Evolutionary conservation across 169 alveolate species (phyloP).

Genomic region (Amoebophrya sp.): DNA sequence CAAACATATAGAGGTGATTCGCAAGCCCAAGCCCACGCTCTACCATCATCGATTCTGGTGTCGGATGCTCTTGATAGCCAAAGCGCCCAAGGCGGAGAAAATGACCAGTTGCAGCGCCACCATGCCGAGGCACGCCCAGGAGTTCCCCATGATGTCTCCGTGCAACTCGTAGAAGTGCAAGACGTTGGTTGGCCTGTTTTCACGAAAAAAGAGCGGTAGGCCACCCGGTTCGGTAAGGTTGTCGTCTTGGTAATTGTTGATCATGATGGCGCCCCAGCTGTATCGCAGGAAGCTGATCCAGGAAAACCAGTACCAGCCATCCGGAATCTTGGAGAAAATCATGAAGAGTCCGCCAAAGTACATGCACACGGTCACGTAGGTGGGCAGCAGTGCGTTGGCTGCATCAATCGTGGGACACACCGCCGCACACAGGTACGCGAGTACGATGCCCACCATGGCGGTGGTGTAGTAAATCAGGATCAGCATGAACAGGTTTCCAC

Average conservation of each 20-base stretch:
- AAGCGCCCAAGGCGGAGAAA: background rate
- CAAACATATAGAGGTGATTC: too few relatives aligned
- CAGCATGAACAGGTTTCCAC: background rate
- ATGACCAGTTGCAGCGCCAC: background rate
- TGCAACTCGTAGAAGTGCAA: background rate
- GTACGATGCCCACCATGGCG: background rate
- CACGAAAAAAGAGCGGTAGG: background rate
- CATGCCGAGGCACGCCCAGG: background rate
- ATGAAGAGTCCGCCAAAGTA: background rate
- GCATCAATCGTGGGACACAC: background rate
- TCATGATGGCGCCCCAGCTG: background rate
- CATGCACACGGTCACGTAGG: background rate
- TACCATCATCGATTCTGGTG: background rate
- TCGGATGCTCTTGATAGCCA: background rate
- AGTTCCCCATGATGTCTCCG: background rate
- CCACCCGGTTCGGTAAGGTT: background rate
- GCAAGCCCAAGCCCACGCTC: too few relatives aligned
- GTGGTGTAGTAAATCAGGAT: background rate
- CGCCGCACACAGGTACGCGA: background rate
- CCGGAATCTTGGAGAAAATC: background rate
- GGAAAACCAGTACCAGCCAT: background rate
- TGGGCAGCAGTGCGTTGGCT: background rate
- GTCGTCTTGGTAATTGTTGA: background rate
- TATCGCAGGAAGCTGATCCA: background rate
- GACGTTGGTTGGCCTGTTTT: background rate